Percentiles rank a stretch among this genome's conserved stretches.
These are phyloP conservation scores for Pythium biforme DNA, from an alignment of 352 stramenopile genomes.

Conservation along the genomic window DNA sequence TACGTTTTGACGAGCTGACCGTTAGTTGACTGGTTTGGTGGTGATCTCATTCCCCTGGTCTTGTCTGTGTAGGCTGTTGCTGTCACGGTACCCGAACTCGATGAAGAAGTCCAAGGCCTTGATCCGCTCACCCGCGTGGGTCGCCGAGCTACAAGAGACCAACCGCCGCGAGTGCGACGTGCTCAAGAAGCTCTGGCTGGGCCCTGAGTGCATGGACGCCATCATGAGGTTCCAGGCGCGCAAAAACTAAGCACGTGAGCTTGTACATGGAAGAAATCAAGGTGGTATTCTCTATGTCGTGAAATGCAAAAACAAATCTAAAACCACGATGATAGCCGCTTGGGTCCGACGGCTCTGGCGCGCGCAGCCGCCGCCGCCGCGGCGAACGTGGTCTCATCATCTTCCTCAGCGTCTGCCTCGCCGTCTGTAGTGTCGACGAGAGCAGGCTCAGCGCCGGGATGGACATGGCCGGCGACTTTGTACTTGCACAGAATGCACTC, in stretches of 20 bases:
- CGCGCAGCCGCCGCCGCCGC: neutral
- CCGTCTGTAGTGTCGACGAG: conserved; percentile 5
- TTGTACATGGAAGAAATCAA: too few species aligned
- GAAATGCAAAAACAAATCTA: conserved; percentile 3
- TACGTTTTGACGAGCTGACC: conserved; percentile 37
- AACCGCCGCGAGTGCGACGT: conserved; percentile 60
- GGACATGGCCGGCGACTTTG: conserved; percentile 25
- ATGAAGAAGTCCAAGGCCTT: conserved; percentile 65
- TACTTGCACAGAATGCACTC: conserved; percentile 29
- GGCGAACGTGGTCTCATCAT: neutral
- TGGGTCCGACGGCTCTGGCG: neutral
- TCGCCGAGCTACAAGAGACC: conserved; percentile 54
- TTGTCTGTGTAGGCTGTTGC: conserved; percentile 35
- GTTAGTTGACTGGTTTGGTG: neutral
- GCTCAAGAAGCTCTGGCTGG: conserved; percentile 74
- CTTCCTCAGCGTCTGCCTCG: neutral
- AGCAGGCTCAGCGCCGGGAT: conserved; percentile 18
- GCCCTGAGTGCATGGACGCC: conserved; percentile 73
- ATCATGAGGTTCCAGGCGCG: conserved; percentile 73
- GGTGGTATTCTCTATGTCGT: conserved; percentile 10
- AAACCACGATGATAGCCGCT: conserved; percentile 31
- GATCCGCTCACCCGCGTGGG: conserved; percentile 42
- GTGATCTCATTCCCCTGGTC: neutral
- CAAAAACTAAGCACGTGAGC: conserved; percentile 36
- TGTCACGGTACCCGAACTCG: conserved; percentile 62